These are phyloP conservation scores for Ophiostoma angusticollis DNA, from an alignment of 2,329 filamentous ascomycete species.

Conservation along the genomic window DNA sequence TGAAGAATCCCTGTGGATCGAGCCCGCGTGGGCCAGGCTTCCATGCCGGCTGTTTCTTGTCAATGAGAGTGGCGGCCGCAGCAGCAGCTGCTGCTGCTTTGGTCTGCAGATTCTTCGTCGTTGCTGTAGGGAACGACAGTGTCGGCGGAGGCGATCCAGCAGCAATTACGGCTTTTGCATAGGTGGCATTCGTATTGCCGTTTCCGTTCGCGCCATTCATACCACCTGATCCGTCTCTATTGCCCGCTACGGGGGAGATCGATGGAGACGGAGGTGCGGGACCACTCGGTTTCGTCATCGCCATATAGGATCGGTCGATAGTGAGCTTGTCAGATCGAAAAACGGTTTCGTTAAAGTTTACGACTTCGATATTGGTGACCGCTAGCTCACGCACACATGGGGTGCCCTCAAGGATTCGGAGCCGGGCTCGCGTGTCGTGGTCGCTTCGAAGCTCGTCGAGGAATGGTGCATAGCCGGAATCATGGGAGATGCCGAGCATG, in stretches of 20 bases:
- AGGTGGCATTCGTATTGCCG: neutral
- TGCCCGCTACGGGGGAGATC: no score
- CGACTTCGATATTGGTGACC: slow-evolving; percentile 32
- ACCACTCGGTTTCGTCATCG: neutral
- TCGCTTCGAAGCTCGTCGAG: slow-evolving; percentile 41
- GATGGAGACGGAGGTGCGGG: neutral
- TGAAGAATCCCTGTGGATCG: slow-evolving; percentile 37
- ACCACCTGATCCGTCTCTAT: neutral
- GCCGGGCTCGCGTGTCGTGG: slow-evolving; percentile 26
- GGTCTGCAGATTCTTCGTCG: slow-evolving; percentile 10
- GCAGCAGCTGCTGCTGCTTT: slow-evolving; percentile 17
- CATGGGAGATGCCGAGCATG: slow-evolving; percentile 48
- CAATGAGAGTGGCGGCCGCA: slow-evolving; percentile 12
- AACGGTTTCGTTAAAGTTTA: slow-evolving; percentile 32
- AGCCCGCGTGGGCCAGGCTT: slow-evolving; percentile 41
- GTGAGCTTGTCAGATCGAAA: slow-evolving; percentile 43
- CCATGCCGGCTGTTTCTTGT: slow-evolving; percentile 29
- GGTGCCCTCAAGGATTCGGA: slow-evolving; percentile 42
- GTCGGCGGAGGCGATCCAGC: slow-evolving; percentile 8
- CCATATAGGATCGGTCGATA: slow-evolving; percentile 20
- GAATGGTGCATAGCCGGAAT: slow-evolving; percentile 47
- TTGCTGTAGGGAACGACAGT: slow-evolving; percentile 28
- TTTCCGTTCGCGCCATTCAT: slow-evolving; percentile 6
- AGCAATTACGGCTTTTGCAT: neutral
- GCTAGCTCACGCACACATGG: slow-evolving; percentile 37